Conservation (phyloP, 75 land plant genomes). For the Cupressus sempervirens region DNA sequence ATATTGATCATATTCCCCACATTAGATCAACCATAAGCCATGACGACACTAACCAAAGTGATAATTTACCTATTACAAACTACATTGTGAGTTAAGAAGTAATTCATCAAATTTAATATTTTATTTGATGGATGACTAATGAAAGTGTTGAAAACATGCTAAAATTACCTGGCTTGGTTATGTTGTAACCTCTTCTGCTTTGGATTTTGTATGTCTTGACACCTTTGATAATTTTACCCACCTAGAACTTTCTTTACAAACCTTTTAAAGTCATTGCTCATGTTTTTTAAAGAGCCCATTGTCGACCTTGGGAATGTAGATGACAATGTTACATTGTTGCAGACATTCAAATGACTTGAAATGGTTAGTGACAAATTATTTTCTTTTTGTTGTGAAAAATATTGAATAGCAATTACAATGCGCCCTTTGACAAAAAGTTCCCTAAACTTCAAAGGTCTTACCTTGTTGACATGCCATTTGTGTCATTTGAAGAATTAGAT, state of each 20-base stretch:
- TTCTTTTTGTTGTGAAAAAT: constrained; percentile 9
- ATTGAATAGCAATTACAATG: constrained; percentile 11
- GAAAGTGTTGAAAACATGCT: neutral
- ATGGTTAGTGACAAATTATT: neutral
- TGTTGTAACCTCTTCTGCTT: constrained; percentile 12
- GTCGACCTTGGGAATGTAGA: neutral
- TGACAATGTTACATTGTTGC: neutral
- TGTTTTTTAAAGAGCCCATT: constrained; percentile 6
- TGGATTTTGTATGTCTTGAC: constrained; percentile 17
- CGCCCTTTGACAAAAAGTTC: neutral
- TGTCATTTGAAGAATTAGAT: neutral
- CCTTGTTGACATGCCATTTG: neutral
- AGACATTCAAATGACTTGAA: neutral
- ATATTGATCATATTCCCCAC: constrained; percentile 3
- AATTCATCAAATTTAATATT: neutral
- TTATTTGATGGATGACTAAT: neutral
- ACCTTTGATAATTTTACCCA: constrained; percentile 12
- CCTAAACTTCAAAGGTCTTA: neutral
- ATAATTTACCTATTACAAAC: neutral
- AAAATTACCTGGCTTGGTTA: neutral
- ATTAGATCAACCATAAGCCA: neutral
- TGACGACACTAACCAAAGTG: neutral
- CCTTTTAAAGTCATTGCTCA: constrained; percentile 22
- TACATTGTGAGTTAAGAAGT: neutral
- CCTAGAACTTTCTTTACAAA: constrained; percentile 36